Conservation (phyloP, 108 stramenopile species). For the Skeletonema menzelii region DNA sequence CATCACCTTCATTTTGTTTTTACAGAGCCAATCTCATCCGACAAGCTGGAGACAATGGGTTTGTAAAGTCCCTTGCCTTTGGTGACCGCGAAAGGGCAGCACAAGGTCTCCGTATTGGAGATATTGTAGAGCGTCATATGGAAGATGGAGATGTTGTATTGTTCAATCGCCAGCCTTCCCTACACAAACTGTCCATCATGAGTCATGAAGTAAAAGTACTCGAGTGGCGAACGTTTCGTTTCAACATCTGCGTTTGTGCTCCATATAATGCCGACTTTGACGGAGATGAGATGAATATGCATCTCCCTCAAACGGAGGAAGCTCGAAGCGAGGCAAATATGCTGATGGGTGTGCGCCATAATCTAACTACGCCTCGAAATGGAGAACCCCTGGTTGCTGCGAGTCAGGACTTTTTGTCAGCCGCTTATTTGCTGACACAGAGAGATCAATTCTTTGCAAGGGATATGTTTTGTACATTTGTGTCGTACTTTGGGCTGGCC, state of each 20-base stretch:
- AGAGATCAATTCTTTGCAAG: constrained; percentile 91
- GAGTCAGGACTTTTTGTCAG: constrained; percentile 96
- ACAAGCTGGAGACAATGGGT: constrained; percentile 59
- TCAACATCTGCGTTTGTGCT: constrained; percentile 99
- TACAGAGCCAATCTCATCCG: constrained; percentile 90
- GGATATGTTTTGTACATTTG: constrained; percentile 87
- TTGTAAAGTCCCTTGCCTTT: constrained; percentile 88
- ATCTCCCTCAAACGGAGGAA: constrained; percentile 99
- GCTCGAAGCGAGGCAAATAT: constrained; percentile 95
- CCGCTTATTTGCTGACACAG: constrained; percentile 94
- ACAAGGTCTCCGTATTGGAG: constrained; percentile 84
- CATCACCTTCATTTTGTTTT: not conserved
- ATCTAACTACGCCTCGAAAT: constrained; percentile 95
- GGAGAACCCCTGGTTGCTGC: constrained; percentile 98
- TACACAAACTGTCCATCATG: constrained; percentile 99
- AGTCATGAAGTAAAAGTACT: constrained; percentile 94
- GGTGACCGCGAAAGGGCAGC: constrained; percentile 89
- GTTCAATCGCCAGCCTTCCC: constrained; percentile 99
- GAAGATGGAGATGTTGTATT: constrained; percentile 96
- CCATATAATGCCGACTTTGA: constrained; percentile 99
- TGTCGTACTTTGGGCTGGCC: constrained; percentile 92
- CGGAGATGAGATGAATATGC: constrained; percentile 99
- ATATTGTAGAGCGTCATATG: constrained; percentile 99
- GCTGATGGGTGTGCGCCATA: constrained; percentile 95
- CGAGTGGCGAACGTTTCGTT: constrained; percentile 96